Evolutionary conservation across 78 protist species (phyloP).

Genomic region (Ministeria vibrans): DNA sequence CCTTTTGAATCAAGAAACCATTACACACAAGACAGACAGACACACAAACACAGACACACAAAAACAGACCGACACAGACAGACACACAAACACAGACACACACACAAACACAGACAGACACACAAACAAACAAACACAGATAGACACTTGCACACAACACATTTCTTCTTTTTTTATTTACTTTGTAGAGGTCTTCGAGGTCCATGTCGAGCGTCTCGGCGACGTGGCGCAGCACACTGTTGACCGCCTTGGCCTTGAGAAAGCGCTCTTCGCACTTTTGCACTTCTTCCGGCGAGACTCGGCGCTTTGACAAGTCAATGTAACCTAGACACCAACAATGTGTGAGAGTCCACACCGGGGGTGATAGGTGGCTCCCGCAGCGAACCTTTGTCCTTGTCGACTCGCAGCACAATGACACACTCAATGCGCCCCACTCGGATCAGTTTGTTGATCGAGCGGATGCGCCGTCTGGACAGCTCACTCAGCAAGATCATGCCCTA

Average conservation of each 20-base stretch:
- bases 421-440: slow-evolving; percentile 86
- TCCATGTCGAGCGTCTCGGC: slow-evolving; percentile 43
- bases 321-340: slow-evolving; percentile 60
- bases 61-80: too few relatives aligned
- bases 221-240: slow-evolving; percentile 81
- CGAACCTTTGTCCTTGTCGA: slow-evolving; percentile 91
- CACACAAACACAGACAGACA: too few relatives aligned
- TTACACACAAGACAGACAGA: background rate
- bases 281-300: slow-evolving; percentile 86
- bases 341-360: background rate
- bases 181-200: slow-evolving; percentile 16
- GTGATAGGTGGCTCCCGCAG: background rate
- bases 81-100: too few relatives aligned
- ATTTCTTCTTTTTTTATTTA: too few relatives aligned
- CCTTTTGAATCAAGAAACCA: background rate
- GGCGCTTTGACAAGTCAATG: slow-evolving; percentile 93
- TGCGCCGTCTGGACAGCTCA: slow-evolving; percentile 93
- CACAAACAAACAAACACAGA: too few relatives aligned
- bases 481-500: slow-evolving; percentile 94
- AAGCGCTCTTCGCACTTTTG: slow-evolving; percentile 69
- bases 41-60: too few relatives aligned
- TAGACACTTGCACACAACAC: background rate
- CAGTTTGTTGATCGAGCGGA: slow-evolving; percentile 87
- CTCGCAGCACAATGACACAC: slow-evolving; percentile 92
- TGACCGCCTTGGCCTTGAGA: slow-evolving; percentile 68